phyloP scores from a whole-genome alignment of 352 stramenopile genomes.

The Hyphochytrium catenoides region DNA sequence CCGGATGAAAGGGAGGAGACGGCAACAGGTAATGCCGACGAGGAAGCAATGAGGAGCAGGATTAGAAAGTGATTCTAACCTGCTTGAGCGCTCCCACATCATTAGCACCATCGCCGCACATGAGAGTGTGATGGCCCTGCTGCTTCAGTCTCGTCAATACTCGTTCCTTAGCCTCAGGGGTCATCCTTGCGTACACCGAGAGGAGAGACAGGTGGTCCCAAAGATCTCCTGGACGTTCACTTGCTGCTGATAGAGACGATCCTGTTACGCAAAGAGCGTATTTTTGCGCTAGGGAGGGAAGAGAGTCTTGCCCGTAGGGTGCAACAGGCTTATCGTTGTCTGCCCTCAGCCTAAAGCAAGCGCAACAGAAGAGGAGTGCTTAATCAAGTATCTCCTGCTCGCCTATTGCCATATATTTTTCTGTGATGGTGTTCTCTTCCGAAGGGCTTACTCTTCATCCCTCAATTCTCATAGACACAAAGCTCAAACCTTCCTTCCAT shows the following conservation, averaged over 20 bases:
- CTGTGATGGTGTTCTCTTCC: no score
- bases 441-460: no score
- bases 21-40: conserved; percentile 15
- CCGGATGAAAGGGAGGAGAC: conserved; percentile 51
- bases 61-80: no score
- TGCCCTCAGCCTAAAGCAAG: no score
- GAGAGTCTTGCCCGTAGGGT: conserved; percentile 31
- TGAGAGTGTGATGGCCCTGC: conserved; percentile 71
- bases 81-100: conserved; percentile 88
- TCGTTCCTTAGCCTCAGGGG: conserved; percentile 86
- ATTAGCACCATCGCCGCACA: conserved; percentile 97
- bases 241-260: conserved; percentile 31
- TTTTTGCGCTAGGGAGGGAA: conserved; percentile 31
- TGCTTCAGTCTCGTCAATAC: conserved; percentile 84
- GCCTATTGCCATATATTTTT: no score
- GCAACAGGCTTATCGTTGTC: conserved; percentile 38
- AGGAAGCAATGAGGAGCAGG: no score
- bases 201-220: conserved; percentile 49
- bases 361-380: no score
- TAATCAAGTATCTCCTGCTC: no score
- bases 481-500: conserved; percentile 27
- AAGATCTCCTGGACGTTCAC: conserved; percentile 51
- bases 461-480: conserved; percentile 57
- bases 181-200: conserved; percentile 87
- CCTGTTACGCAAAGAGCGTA: conserved; percentile 61